A percentile compares a stretch with the other conserved stretches of the same genome.
Conservation (phyloP, 2,329 filamentous ascomycete genomes). For the Fusarium paranaense region DNA sequence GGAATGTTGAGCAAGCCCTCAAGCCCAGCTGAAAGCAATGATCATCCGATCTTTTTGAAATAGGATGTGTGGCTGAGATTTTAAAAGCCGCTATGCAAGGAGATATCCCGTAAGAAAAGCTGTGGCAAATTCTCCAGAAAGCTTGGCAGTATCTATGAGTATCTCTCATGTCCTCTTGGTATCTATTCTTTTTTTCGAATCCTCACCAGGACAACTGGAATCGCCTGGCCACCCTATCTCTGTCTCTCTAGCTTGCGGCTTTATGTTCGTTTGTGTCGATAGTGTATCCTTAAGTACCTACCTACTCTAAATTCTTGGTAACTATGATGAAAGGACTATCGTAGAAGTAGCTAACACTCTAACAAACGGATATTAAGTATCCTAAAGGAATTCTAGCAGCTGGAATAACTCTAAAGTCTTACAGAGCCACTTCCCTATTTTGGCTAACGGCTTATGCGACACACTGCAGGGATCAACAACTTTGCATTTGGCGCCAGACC, state of each 20-base stretch:
- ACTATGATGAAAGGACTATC: neutral
- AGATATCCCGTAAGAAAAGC: neutral
- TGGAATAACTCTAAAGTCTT: neutral
- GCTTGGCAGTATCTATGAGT: neutral
- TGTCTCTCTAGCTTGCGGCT: neutral
- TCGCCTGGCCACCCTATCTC: neutral
- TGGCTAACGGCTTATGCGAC: neutral
- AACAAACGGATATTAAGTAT: neutral
- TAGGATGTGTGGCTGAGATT: neutral
- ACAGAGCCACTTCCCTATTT: neutral
- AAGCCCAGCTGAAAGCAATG: neutral
- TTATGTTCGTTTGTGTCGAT: neutral
- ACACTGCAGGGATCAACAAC: neutral
- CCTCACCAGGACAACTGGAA: neutral
- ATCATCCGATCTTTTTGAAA: neutral
- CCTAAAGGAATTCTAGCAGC: neutral
- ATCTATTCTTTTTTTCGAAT: neutral
- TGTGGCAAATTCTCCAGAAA: neutral
- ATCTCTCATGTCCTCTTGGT: neutral
- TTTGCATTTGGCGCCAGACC: neutral
- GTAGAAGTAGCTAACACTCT: neutral
- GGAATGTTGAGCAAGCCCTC: neutral
- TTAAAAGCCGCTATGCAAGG: neutral
- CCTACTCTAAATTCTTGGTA: neutral
- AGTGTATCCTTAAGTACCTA: neutral